A percentile compares a stretch with the other conserved stretches of the same genome.
Conservation (phyloP, 2,329 filamentous ascomycete genomes). For the Bipolaris victoriae region DNA sequence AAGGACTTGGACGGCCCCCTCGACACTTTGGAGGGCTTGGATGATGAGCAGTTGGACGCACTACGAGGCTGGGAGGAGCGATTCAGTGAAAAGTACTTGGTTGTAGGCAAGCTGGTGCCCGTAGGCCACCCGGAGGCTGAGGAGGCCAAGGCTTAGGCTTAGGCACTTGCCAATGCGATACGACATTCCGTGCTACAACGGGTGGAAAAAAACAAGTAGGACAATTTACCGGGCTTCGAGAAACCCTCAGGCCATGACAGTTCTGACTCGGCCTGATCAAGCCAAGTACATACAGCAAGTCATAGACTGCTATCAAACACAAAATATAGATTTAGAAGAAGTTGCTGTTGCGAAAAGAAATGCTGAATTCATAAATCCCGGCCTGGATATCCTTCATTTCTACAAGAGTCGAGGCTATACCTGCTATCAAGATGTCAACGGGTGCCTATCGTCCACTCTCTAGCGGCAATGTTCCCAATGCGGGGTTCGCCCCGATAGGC, state of each 20-base stretch:
- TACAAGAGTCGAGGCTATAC: background rate
- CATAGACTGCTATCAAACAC: background rate
- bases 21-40: constrained; percentile 75
- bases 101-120: constrained; percentile 86
- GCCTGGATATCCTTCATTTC: background rate
- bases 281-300: background rate
- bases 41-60: constrained; percentile 78
- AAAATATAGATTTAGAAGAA: background rate
- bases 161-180: background rate
- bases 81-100: constrained; percentile 90
- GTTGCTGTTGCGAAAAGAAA: background rate
- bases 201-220: background rate
- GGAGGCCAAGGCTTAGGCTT: constrained; percentile 26
- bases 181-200: background rate
- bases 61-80: constrained; percentile 91
- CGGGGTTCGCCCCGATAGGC: constrained; percentile 14
- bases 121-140: constrained; percentile 62
- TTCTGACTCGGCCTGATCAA: background rate
- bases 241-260: background rate
- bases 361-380: background rate
- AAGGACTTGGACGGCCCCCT: constrained; percentile 84
- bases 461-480: constrained; percentile 11
- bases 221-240: background rate
- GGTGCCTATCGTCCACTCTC: background rate
- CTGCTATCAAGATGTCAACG: background rate